Base-by-base conservation (phyloP, 768 basidiomycete species). In the Psilocybe azurescens region DNA sequence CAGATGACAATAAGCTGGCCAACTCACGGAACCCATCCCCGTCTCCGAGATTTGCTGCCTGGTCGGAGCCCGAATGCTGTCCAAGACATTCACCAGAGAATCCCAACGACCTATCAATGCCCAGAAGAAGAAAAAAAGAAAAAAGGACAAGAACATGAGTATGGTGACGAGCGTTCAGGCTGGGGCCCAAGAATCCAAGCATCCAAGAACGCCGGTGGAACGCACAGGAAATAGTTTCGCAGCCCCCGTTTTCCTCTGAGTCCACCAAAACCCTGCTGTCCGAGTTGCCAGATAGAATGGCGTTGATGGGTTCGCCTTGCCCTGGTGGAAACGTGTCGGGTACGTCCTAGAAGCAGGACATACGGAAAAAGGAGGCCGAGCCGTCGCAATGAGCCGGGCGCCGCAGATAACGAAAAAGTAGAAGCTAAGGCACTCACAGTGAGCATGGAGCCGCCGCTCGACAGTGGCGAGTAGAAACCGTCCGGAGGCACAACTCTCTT, bases 301-400 rank as follows among this genome's bases (percentile, higher is more conserved):
- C 79, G 68, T 97, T 97, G 48, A 97, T 74, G 5, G 95, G 95
- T 77, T 97, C 95, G 38, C 93, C 93, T 53, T 90, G 86, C 6
- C 90, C 93, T 49, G 78, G 70, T 2, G 91, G 91, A 68, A 77
- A 88, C 7, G 92, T 93, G 16, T 72, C 66, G 10, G 77, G 78
- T 6, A 86, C 81, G 74, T 81, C 65, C 88, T 90, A 59, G 13
- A 10, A 24, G 55, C 30, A 16, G 30, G 14, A 4, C 20, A 50
- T 13, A 7, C 48, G 24, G 24, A 28, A 46, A 53, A 49, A 28
- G 55, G 58, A 56, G 38, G 38, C 18, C 32, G 44, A 44, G 41
- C 41, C 30, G 14, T 16, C 33, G 7, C 32, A 53, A 36, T 59
- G 36, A 36, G 16, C 13, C 14, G 3, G n/a, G 48, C 3, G 41